Evolutionary conservation across 371 early-diverging fungal genomes (phyloP).

Genomic region (Apophysomyces variabilis): DNA sequence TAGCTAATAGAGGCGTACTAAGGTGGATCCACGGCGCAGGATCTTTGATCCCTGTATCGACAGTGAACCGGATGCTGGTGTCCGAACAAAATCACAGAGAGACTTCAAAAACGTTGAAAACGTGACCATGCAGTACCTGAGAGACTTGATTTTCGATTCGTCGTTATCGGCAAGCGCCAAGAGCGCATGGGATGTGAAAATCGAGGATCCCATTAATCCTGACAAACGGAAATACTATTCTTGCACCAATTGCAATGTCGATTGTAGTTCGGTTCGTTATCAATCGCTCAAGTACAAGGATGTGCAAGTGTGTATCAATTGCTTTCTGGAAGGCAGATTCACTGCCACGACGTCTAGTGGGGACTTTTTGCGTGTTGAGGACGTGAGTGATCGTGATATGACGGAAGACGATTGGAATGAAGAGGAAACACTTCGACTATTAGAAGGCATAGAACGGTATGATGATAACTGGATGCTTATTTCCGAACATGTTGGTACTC

Average conservation of each 20-base stretch:
- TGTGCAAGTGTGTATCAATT: slow-evolving; percentile 41
- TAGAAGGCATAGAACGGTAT: slow-evolving; percentile 96
- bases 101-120: slow-evolving; percentile 26
- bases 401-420: slow-evolving; percentile 82
- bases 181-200: slow-evolving; percentile 29
- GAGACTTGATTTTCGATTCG: slow-evolving; percentile 34
- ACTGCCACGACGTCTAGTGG: slow-evolving; percentile 39
- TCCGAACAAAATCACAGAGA: slow-evolving; percentile 36
- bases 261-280: slow-evolving; percentile 46
- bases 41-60: slow-evolving; percentile 49
- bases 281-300: slow-evolving; percentile 41
- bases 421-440: slow-evolving; percentile 88
- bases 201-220: slow-evolving; percentile 36
- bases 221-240: slow-evolving; percentile 33
- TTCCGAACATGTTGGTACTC: slow-evolving; percentile 94
- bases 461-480: slow-evolving; percentile 98
- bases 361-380: slow-evolving; percentile 50
- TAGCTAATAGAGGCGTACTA: neutral
- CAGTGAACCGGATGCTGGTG: slow-evolving; percentile 37
- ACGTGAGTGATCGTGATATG: slow-evolving; percentile 14
- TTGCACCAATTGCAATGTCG: slow-evolving; percentile 37
- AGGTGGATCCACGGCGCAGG: slow-evolving; percentile 52
- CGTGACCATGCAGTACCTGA: slow-evolving; percentile 34
- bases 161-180: slow-evolving; percentile 10
- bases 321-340: slow-evolving; percentile 50